Conservation (phyloP, 179 eudicot genomes). For the Beta macrorhiza region DNA sequence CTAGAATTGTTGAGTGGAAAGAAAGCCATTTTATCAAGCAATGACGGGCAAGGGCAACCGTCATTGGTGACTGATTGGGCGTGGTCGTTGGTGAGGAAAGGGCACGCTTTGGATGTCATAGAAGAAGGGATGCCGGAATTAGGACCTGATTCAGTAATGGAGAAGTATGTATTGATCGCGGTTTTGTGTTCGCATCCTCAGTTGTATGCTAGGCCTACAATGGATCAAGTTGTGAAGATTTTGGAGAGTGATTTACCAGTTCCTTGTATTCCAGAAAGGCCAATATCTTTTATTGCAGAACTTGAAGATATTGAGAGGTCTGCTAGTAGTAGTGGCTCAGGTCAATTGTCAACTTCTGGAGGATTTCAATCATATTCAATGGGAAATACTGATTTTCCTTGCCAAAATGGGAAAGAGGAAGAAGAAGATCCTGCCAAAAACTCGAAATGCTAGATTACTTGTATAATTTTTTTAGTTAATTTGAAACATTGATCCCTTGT, state of each 20-base stretch:
- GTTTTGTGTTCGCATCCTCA: conserved; percentile 51
- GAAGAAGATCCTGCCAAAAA: conserved; percentile 1
- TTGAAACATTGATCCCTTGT: neutral
- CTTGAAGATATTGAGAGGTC: conserved; percentile 68
- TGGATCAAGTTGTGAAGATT: conserved; percentile 84
- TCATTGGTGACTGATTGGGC: conserved; percentile 49
- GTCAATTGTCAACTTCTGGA: conserved; percentile 52
- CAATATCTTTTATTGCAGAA: conserved; percentile 56
- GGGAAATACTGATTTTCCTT: conserved; percentile 24
- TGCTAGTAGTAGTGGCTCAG: conserved; percentile 62
- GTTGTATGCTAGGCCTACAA: conserved; percentile 50
- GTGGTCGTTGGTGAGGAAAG: conserved; percentile 43
- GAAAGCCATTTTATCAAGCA: conserved; percentile 36
- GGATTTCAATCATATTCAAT: conserved; percentile 57
- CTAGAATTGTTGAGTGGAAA: conserved; percentile 46
- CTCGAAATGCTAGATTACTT: conserved; percentile 13
- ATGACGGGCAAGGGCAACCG: conserved; percentile 42
- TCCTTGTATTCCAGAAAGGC: conserved; percentile 76
- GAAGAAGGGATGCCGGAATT: conserved; percentile 40
- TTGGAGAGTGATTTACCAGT: conserved; percentile 62
- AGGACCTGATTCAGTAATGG: conserved; percentile 39
- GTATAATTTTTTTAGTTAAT: neutral
- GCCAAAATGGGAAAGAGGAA: conserved; percentile 28
- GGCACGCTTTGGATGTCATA: conserved; percentile 38
- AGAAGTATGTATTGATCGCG: conserved; percentile 45